Conservation (phyloP, 2,329 filamentous ascomycete species). For the Karstenula rhodostoma region DNA sequence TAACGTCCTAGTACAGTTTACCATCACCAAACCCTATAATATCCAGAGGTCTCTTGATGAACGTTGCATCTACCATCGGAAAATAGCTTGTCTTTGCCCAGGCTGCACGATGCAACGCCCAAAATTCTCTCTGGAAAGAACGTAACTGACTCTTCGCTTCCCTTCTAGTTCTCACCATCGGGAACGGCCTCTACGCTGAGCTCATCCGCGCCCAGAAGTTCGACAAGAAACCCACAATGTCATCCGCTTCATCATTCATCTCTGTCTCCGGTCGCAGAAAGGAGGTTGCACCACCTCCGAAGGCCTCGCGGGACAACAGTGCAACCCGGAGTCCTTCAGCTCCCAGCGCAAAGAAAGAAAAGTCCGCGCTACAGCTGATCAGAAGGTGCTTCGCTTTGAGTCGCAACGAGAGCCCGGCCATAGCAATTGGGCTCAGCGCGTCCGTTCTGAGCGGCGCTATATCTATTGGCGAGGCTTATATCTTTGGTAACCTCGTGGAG, state of each 20-base stretch:
- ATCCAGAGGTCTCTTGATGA: not conserved
- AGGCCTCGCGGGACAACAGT: conserved; percentile 7
- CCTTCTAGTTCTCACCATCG: conserved; percentile 19
- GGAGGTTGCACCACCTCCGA: conserved; percentile 14
- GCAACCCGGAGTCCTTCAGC: conserved; percentile 6
- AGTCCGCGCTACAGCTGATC: conserved; percentile 30
- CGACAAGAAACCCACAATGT: conserved; percentile 35
- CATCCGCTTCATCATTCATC: conserved; percentile 32
- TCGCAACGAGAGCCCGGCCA: conserved; percentile 50
- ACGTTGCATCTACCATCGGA: not conserved
- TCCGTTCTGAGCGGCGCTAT: conserved; percentile 58
- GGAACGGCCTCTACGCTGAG: conserved; percentile 41
- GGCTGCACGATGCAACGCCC: not conserved
- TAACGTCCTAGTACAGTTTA: not conserved
- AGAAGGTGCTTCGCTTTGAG: conserved; percentile 39
- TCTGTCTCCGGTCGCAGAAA: conserved; percentile 28
- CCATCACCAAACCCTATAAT: not conserved
- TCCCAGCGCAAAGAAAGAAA: conserved; percentile 16
- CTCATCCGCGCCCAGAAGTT: conserved; percentile 48
- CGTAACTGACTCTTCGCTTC: not conserved
- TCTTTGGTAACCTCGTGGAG: conserved; percentile 62
- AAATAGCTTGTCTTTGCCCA: not conserved
- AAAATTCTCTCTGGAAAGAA: not conserved
- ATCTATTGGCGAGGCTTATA: conserved; percentile 68
- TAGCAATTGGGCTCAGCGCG: conserved; percentile 52